Evolutionary conservation across 176 grass and related monocot species (phyloP), one percentile per base, ranked within the genome.

Genomic region (Canna indica): DNA sequence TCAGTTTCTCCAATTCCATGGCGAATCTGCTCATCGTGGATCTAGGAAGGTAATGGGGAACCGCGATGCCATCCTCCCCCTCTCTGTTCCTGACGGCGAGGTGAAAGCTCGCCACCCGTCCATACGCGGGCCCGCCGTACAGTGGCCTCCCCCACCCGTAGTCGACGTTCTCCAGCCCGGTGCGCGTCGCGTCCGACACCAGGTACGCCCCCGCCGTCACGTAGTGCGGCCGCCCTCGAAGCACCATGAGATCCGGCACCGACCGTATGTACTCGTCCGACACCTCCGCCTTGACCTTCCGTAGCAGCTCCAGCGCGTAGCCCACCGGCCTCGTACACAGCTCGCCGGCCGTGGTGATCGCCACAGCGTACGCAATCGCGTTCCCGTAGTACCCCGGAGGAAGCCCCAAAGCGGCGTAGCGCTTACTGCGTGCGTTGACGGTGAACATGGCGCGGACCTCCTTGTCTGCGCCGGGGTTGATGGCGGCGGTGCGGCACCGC

Each of bases 331-430:
- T 38, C 1, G 64, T 31, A 71, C 80, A 67, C 3, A 93, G 77
- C 78, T 83, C 78, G 0, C 76, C 75, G 0, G 76, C 90, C 13
- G 77, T 83, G 32, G 83, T 53, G 8, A 81, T 41, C 36, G 90
- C 90, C 2, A 85, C 75, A 14, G 86, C 71, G 76, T 80, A 93
- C 3, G 80, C 80, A 67, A 89, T 81, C 2, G 90, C 90, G 83
- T 93, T 93, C 30, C 90, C 80, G 81, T 93, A 93, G 81, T 76
- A 93, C 0, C 90, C 90, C 22, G 77, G 60, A 0, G 90, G 90
- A 1, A 93, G 67, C 20, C 77, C 79, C 15, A 85, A 36, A 38
- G 36, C 83, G 75, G n/a, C 39, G 24, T 14, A 66, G 63, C 76
- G 12, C 3, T 75, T 42, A 1, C 80, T 85, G 0, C 90, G 83